These are phyloP conservation scores for Cladosporium sp. DNA, from an alignment of 2,329 filamentous ascomycete genomes.

Conservation along the genomic window DNA sequence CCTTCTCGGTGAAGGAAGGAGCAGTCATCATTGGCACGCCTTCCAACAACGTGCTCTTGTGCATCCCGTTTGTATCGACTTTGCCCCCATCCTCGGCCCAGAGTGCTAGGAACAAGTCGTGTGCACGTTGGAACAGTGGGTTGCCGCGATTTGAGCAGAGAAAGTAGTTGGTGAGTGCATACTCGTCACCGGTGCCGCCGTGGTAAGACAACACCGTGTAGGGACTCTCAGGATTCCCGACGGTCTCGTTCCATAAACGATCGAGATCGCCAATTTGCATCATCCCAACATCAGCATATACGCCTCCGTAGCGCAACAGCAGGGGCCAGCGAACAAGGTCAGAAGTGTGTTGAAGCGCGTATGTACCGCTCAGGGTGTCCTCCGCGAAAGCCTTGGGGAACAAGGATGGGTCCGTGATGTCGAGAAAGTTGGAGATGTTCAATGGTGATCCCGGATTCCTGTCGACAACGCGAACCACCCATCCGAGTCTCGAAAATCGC, in stretches of 20 bases:
- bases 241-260: slow-evolving; percentile 48
- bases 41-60: background rate
- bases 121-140: background rate
- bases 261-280: slow-evolving; percentile 60
- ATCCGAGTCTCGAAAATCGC: slow-evolving; percentile 53
- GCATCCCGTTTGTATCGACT: background rate
- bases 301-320: slow-evolving; percentile 57
- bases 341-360: background rate
- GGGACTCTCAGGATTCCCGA: background rate
- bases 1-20: background rate
- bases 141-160: background rate
- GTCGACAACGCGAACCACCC: slow-evolving; percentile 56
- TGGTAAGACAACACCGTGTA: background rate
- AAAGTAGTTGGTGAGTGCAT: background rate
- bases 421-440: background rate
- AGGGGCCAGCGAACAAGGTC: slow-evolving; percentile 61
- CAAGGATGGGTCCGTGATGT: background rate
- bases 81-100: background rate
- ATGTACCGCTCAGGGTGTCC: background rate
- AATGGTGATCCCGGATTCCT: slow-evolving; percentile 39
- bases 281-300: slow-evolving; percentile 59
- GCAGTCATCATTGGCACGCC: background rate
- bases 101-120: background rate
- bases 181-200: background rate
- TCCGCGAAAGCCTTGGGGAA: background rate